Evolutionary conservation across 2,329 filamentous ascomycete species (phyloP), one percentile per base, ranked within the genome.

Genomic region (Biscogniauxia mediterranea): DNA sequence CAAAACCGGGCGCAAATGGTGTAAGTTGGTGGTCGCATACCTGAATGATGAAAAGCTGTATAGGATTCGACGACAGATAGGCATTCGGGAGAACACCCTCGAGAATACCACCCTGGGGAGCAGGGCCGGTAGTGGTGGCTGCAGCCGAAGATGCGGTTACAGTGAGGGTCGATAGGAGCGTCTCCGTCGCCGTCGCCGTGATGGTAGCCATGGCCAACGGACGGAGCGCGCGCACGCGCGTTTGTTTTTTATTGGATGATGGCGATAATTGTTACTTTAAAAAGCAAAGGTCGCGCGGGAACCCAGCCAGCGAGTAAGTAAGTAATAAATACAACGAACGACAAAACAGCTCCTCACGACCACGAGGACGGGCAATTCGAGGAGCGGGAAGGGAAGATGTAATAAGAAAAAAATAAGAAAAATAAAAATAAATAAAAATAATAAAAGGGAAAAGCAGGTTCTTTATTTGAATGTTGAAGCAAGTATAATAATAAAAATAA

Each of bases 31-130:
- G 26, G 13, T 8, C 11, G 63, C 73, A 52, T 68, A 79, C 79
- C 85, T 93, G 89, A 55, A 93, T 89, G 69, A 93, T 91, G 76
- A 93, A 92, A 54, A 91, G 75, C 53, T 86, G 85, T 64, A 93
- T 88, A 6, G 90, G 91, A 66, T 92, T 89, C 60, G 85, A 89
- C 11, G 88, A 70, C 68, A 89, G 86, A 76, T 89, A 92, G 28
- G 83, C 72, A 28, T 89, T 81, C 1, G 91, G 91, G 65, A 92
- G 87, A 57, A 84, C 77, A 52, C 88, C 87, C 66, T 92, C 89
- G 52, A 94, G 79, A 62, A 94, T 84, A 64, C 91, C 91, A 58
- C 79, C 80, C 65, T 83, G 81, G 8, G 79, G 72, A 20, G 75
- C 58, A 0, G 73, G 77, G n/a, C 66, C 63, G 26, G 65, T 73